A percentile compares a stretch with the other conserved stretches of the same genome.
Evolutionary conservation across 2,329 filamentous ascomycete species (phyloP).

Genomic region (Trichoderma koningii): DNA sequence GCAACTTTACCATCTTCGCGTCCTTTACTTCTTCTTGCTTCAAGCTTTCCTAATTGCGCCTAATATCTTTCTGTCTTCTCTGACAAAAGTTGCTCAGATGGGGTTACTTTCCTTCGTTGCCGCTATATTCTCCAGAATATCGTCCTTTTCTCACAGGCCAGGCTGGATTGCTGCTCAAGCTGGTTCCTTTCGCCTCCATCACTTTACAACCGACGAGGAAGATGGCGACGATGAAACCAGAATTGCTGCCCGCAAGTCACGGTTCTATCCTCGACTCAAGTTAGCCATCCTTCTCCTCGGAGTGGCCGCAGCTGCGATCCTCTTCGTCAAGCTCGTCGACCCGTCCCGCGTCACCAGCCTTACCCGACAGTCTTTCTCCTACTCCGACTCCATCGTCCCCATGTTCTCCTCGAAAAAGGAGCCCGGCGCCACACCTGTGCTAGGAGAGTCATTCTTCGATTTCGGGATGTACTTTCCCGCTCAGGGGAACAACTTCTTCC

Average conservation of each 20-base stretch:
- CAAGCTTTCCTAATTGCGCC: background rate
- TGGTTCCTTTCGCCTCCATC: conserved; percentile 2
- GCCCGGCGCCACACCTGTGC: background rate
- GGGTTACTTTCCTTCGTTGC: background rate
- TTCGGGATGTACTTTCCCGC: conserved; percentile 19
- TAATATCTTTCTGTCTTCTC: background rate
- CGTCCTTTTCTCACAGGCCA: background rate
- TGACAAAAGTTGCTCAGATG: background rate
- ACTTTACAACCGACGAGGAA: conserved; percentile 5
- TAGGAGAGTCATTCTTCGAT: conserved; percentile 13
- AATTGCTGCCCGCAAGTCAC: background rate
- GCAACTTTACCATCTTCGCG: background rate
- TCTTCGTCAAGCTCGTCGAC: conserved; percentile 2
- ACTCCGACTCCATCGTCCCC: background rate
- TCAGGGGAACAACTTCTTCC: conserved; percentile 21
- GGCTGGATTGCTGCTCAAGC: conserved; percentile 19
- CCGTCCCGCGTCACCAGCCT: background rate
- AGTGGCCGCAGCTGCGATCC: background rate
- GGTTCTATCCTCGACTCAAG: background rate
- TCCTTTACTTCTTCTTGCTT: background rate
- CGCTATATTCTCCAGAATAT: conserved; percentile 8
- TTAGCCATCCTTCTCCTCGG: background rate
- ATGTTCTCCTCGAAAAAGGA: conserved; percentile 1
- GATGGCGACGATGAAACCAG: conserved; percentile 3
- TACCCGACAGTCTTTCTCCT: background rate